Conservation (phyloP, 2,329 filamentous ascomycete species). For the Gremmenia infestans region DNA sequence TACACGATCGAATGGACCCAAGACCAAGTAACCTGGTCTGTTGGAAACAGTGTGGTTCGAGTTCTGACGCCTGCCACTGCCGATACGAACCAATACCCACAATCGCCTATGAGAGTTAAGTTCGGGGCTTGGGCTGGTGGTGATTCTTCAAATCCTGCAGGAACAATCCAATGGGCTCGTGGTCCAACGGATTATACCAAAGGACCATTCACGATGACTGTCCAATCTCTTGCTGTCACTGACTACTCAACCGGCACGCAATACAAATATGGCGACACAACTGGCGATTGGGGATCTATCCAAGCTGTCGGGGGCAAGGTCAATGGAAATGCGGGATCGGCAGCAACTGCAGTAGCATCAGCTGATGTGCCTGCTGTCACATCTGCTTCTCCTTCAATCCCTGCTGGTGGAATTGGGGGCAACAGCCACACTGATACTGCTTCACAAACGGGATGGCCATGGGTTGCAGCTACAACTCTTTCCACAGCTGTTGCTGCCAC, state of each 20-base stretch:
- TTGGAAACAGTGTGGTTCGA: slow-evolving; percentile 72
- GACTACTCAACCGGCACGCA: slow-evolving; percentile 90
- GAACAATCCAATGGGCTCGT: slow-evolving; percentile 86
- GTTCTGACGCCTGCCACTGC: slow-evolving; percentile 67
- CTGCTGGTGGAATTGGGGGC: slow-evolving; percentile 57
- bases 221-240: slow-evolving; percentile 69
- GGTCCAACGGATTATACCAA: slow-evolving; percentile 78
- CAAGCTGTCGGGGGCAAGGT: slow-evolving; percentile 71
- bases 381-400: slow-evolving; percentile 58
- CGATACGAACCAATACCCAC: slow-evolving; percentile 73
- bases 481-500: slow-evolving; percentile 39
- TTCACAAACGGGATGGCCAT: slow-evolving; percentile 61
- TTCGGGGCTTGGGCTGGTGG: slow-evolving; percentile 91
- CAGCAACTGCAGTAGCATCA: slow-evolving; percentile 38
- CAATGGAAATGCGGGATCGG: slow-evolving; percentile 53
- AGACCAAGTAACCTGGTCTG: slow-evolving; percentile 79
- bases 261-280: slow-evolving; percentile 76
- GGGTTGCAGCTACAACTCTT: slow-evolving; percentile 53
- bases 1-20: slow-evolving; percentile 92
- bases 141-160: slow-evolving; percentile 66
- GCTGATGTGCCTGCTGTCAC: slow-evolving; percentile 61
- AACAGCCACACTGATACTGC: slow-evolving; percentile 50
- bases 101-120: slow-evolving; percentile 92
- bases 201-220: slow-evolving; percentile 82
- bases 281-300: slow-evolving; percentile 79